phyloP scores from a whole-genome alignment of 1,139 yeast species.

The Saccharomyces hybrid region DNA sequence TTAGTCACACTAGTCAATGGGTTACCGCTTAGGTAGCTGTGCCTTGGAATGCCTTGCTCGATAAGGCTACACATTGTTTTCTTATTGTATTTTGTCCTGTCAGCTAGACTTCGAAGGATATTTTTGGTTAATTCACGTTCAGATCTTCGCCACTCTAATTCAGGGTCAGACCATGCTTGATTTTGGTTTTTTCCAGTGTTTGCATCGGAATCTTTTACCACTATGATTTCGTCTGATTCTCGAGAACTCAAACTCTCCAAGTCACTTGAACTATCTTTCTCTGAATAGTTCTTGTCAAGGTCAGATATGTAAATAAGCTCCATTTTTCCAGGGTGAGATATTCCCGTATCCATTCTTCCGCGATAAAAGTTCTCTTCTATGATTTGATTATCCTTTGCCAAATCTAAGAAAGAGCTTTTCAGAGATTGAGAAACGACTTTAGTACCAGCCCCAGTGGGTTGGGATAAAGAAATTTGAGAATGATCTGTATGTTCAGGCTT shows the following conservation, averaged over 20 bases:
- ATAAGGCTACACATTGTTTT: conserved; percentile 11
- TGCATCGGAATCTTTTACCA: neutral
- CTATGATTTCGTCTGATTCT: neutral
- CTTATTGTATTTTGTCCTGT: conserved; percentile 7
- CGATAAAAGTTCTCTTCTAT: neutral
- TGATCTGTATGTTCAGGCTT: neutral
- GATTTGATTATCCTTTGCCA: neutral
- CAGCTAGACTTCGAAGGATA: conserved; percentile 8
- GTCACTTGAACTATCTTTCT: neutral
- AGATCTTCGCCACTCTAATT: conserved; percentile 11
- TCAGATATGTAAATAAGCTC: conserved; percentile 10
- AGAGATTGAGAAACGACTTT: neutral
- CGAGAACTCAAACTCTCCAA: neutral
- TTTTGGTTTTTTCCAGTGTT: neutral
- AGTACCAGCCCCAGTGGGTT: neutral
- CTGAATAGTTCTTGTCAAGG: conserved; percentile 5
- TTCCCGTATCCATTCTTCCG: neutral
- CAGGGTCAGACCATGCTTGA: conserved; percentile 8
- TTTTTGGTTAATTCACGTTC: conserved; percentile 14
- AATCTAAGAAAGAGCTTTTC: neutral
- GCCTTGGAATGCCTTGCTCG: conserved; percentile 16
- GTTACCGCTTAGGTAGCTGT: conserved; percentile 15
- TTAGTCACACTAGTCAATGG: conserved; percentile 22
- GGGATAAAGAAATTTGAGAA: neutral
- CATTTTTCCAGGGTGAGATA: conserved; percentile 8